These are phyloP conservation scores for Microstegium vimineum DNA, from an alignment of 176 grass and related monocot genomes.

Conservation along the genomic window DNA sequence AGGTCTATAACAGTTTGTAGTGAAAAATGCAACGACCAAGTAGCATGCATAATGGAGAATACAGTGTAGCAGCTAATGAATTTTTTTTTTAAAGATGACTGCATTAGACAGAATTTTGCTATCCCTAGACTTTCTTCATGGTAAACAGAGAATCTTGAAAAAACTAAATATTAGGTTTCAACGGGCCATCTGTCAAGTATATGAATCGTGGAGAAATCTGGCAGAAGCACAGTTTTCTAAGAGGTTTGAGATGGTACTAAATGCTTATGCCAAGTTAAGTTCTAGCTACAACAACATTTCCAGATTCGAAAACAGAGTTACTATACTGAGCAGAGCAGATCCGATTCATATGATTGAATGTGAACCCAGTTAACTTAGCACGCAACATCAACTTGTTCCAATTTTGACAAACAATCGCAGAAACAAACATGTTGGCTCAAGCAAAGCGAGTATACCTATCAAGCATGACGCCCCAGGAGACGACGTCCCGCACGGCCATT, in stretches of 20 bases:
- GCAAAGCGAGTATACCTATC: constrained; percentile 46
- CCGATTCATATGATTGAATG: neutral
- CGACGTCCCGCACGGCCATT: constrained; percentile 57
- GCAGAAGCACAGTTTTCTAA: neutral
- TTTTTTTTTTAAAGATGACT: neutral
- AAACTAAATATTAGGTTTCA: neutral
- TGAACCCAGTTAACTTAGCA: neutral
- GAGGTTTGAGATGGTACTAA: neutral
- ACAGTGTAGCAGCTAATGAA: neutral
- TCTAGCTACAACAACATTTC: neutral
- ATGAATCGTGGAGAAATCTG: neutral
- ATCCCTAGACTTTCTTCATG: neutral
- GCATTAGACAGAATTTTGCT: neutral
- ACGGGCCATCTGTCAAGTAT: neutral
- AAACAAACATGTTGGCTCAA: neutral
- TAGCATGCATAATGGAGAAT: neutral
- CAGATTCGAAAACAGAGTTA: neutral
- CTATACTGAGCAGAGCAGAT: neutral
- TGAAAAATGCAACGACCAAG: neutral
- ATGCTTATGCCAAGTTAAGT: neutral
- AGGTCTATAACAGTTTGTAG: constrained; percentile 3
- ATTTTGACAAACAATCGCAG: neutral
- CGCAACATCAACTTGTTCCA: neutral
- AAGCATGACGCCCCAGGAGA: constrained; percentile 84
- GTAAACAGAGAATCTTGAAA: too few species aligned